Base-by-base conservation (phyloP, 2,329 filamentous ascomycete genomes). In the Colletotrichum sp. region DNA sequence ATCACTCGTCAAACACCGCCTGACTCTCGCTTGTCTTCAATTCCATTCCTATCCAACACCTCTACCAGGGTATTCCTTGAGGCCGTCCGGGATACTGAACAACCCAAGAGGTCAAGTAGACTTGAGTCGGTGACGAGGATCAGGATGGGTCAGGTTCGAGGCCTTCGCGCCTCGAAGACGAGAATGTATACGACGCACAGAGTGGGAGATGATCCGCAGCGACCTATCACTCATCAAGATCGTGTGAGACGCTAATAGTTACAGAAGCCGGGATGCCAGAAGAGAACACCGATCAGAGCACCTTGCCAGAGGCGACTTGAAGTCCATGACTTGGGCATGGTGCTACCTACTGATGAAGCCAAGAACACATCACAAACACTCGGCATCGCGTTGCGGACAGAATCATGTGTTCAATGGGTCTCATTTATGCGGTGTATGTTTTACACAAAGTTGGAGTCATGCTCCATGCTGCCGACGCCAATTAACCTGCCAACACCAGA, bases 401-500 rank as follows among this genome's bases (percentile, higher is more conserved):
- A 22, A 48, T 48, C 44, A 8, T 66, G 69, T 75, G 75, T 76
- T 76, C 71, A 75, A 75, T 28, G 67, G 65, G 62, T 77, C 62
- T 77, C 73, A 74, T 73, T 77, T 74, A 76, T 77, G 76, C 67
- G 65, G 32, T 76, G 57, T 77, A 64, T 71, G 76, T 39, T 77
- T 65, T 77, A 77, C 76, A 77, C 52, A 76, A 48, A 70, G 74
- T 63, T 64, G 74, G 70, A 76, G 73, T 44, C 62, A 69, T 63
- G 36, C 69, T 77, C 74, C 76, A 77, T 76, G 76, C 69, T 77
- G 76, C 76, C 76, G 68, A 75, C 76, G 76, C 76, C 74, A 63
- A 77, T 77, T 72, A 73, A 77, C 74, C 76, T 74, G 69, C 74
- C 69, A 77, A 77, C 74, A 77, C 74, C 74, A 74, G 73, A 76